These are phyloP conservation scores for Populus ilicifolia DNA, from an alignment of 345 rosid genomes.

Conservation along the genomic window DNA sequence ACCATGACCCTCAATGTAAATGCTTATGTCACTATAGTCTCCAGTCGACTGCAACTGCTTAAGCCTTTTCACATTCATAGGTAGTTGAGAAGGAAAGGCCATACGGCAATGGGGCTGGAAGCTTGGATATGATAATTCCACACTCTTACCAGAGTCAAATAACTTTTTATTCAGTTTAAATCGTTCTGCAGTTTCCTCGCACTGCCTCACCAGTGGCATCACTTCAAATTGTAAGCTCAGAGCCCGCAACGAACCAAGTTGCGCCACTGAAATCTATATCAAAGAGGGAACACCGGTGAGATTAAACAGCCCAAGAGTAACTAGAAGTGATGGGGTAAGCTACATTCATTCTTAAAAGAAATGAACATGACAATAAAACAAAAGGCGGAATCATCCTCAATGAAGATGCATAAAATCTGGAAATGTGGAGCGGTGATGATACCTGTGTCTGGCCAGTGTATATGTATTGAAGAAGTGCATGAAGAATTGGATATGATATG, in stretches of 20 bases:
- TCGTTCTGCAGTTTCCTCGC: slow-evolving; percentile 59
- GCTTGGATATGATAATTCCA: slow-evolving; percentile 59
- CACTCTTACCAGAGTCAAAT: slow-evolving; percentile 47
- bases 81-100: slow-evolving; percentile 63
- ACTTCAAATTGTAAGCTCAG: slow-evolving; percentile 66
- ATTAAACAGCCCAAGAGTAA: slow-evolving; percentile 1
- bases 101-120: slow-evolving; percentile 40
- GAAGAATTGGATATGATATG: slow-evolving; percentile 54
- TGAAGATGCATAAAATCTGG: neutral
- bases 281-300: slow-evolving; percentile 1
- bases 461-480: slow-evolving; percentile 75
- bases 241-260: slow-evolving; percentile 54
- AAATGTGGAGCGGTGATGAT: slow-evolving; percentile 5
- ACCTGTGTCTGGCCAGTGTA: slow-evolving; percentile 80
- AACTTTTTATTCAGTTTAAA: slow-evolving; percentile 49
- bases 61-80: slow-evolving; percentile 59
- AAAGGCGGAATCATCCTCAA: neutral
- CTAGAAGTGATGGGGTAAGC: neutral
- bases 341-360: slow-evolving; percentile 6
- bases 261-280: slow-evolving; percentile 64
- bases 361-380: neutral
- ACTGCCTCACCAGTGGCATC: slow-evolving; percentile 65
- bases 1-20: slow-evolving; percentile 61
- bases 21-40: slow-evolving; percentile 55
- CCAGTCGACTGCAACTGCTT: slow-evolving; percentile 41